These are phyloP conservation scores for Cucumis variabilis DNA, from an alignment of 331 rosid species.

Conservation along the genomic window DNA sequence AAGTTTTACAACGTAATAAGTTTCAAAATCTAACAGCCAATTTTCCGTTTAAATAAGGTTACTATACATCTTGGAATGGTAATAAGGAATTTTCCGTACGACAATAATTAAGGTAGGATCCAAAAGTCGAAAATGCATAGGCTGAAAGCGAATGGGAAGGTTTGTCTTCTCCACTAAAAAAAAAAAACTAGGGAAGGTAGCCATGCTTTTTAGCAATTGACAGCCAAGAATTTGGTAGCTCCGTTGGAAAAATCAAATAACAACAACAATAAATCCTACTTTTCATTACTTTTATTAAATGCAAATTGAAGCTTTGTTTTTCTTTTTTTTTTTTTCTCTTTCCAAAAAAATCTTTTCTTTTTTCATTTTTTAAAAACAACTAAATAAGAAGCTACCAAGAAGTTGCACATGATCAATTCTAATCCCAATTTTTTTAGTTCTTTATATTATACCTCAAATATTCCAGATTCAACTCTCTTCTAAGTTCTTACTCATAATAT, in stretches of 20 bases:
- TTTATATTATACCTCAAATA: too few species aligned
- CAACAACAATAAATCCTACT: background rate
- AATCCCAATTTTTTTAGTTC: too few species aligned
- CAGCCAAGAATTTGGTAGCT: constrained; percentile 11
- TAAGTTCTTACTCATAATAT: too few species aligned
- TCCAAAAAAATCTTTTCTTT: background rate
- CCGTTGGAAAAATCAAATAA: background rate
- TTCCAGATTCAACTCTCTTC: too few species aligned
- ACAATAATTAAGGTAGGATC: background rate
- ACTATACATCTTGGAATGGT: too few species aligned
- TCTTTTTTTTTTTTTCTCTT: background rate
- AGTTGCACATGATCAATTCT: too few species aligned
- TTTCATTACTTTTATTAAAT: background rate
- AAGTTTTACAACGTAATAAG: too few species aligned
- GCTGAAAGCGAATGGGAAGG: background rate
- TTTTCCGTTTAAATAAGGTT: too few species aligned
- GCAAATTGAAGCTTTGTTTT: background rate
- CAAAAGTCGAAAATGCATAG: background rate
- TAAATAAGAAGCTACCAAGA: too few species aligned
- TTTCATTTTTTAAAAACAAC: too few species aligned
- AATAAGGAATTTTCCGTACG: background rate
- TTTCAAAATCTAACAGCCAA: too few species aligned
- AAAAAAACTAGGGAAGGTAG: background rate
- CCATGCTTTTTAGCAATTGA: constrained; percentile 12
- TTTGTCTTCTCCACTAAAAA: constrained; percentile 4